Conservation (phyloP, 176 grass and related monocot species). For the Eleusine coracana region DNA sequence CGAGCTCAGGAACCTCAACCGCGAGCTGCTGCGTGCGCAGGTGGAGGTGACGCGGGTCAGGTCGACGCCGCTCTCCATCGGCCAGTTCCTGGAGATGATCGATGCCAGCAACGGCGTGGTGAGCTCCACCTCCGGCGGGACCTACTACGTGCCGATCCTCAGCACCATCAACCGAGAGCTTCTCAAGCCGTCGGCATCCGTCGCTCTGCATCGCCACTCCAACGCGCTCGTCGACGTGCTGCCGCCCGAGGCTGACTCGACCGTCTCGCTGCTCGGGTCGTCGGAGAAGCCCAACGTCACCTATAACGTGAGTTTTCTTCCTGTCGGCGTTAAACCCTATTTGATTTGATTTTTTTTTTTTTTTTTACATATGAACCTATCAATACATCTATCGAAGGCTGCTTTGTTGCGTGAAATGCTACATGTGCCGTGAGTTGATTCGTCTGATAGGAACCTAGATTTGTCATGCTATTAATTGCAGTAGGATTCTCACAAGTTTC, state of each 20-base stretch:
- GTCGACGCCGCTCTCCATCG: slow-evolving; percentile 80
- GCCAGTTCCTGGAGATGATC: slow-evolving; percentile 99
- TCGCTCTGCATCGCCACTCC: slow-evolving; percentile 83
- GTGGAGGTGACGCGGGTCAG: slow-evolving; percentile 87
- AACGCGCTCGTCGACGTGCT: slow-evolving; percentile 87
- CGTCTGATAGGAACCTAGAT: no score
- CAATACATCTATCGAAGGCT: background rate
- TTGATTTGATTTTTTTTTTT: slow-evolving; percentile 13
- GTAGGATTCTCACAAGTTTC: no score
- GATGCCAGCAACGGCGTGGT: slow-evolving; percentile 86
- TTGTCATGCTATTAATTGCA: no score
- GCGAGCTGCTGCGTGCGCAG: slow-evolving; percentile 66
- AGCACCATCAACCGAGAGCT: slow-evolving; percentile 86
- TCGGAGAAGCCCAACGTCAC: slow-evolving; percentile 86
- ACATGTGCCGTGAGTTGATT: no score
- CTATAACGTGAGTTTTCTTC: slow-evolving; percentile 65
- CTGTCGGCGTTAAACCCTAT: background rate
- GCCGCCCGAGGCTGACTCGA: slow-evolving; percentile 89
- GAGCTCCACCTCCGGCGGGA: slow-evolving; percentile 75
- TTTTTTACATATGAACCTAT: background rate
- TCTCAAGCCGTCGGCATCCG: slow-evolving; percentile 80
- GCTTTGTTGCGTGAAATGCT: no score
- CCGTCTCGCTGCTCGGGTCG: slow-evolving; percentile 77
- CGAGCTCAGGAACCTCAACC: slow-evolving; percentile 87
- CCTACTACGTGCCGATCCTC: slow-evolving; percentile 84